Base-by-base conservation (phyloP, 2,329 filamentous ascomycete species). In the Fusarium anthophilum region DNA sequence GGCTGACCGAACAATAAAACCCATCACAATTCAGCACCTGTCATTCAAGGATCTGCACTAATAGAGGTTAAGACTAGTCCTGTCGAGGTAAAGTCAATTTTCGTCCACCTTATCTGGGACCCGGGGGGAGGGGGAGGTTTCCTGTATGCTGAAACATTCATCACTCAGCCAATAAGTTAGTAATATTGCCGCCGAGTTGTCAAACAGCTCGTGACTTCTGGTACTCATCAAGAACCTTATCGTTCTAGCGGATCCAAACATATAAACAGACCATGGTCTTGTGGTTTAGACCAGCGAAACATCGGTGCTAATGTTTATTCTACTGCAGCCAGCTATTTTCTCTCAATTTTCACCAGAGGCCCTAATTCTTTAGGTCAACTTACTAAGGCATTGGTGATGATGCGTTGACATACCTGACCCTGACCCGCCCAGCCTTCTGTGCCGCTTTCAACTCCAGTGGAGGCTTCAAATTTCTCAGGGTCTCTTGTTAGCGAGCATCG, bases 11-110 rank as follows among this genome's bases (percentile, higher is more conserved):
- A 50, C 32, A 58, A 58, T 26, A 37, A n/a, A 35, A 50, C 50
- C 22, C 41, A 50, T 26, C 30, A 61, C 30, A 45, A 28, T 55
- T 70, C 50, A 56, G 45, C 41, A 66, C 37, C 68, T 70, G 60
- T 69, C 63, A 66, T 63, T 57, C 32, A 53, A 35, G 39, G 72
- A 73, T 74, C 57, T 60, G 37, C 72, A 58, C 51, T 73, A 74
- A 75, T n/a, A 68, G 50, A 66, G 35, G 37, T 35, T n/a, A 13
- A 24, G 57, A 48, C 64, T 69, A 74, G 51, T 35, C 64, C 64
- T 39, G 45, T 71, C 54, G 30, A 57, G 72, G 72, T 65, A 75
- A 72, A 74, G 71, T 51, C 43, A 63, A 37, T 35, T 54, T 55
- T 58, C 48, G 20, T 22, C 48, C 32, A 50, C 32, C 57, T 58